These are phyloP conservation scores for Ophiocordyceps polyrhachis-furcata DNA, from an alignment of 2,329 filamentous ascomycete species.

Conservation along the genomic window DNA sequence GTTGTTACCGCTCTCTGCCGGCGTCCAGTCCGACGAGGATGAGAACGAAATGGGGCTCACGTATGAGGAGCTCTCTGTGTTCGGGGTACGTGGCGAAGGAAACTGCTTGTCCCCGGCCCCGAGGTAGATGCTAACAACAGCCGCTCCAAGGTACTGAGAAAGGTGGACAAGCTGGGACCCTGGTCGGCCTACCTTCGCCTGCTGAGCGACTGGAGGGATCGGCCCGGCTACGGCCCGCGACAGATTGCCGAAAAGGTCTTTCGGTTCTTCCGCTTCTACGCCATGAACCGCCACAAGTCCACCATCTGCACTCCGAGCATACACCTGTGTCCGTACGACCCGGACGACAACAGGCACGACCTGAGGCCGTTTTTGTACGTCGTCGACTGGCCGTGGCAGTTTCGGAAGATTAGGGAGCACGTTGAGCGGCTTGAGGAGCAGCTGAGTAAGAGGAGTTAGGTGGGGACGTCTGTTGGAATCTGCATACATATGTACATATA, in stretches of 20 bases:
- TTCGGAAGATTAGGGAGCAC: conserved; percentile 20
- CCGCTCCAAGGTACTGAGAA: conserved; percentile 10
- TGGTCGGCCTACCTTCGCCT: conserved; percentile 20
- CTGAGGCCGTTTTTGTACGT: conserved; percentile 22
- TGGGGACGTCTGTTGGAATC: no score
- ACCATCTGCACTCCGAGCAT: conserved; percentile 39
- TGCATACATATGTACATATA: no score
- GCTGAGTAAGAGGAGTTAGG: neutral
- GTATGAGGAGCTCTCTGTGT: conserved; percentile 20
- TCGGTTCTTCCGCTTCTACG: conserved; percentile 27
- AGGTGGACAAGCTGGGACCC: conserved; percentile 21
- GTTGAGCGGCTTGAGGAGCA: conserved; percentile 14
- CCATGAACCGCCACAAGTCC: conserved; percentile 47
- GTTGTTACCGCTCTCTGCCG: conserved; percentile 21
- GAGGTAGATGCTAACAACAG: neutral
- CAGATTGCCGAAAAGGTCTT: conserved; percentile 24
- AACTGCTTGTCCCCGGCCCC: neutral
- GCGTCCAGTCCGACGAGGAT: conserved; percentile 2
- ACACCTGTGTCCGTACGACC: conserved; percentile 17
- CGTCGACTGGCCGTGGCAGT: conserved; percentile 20
- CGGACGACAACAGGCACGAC: conserved; percentile 21
- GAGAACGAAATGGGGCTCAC: conserved; percentile 20
- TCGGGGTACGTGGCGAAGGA: conserved; percentile 9
- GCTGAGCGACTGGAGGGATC: conserved; percentile 17
- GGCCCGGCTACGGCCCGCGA: conserved; percentile 10